Conservation (phyloP, 148 eudicot genomes). For the Cornus kousa region DNA sequence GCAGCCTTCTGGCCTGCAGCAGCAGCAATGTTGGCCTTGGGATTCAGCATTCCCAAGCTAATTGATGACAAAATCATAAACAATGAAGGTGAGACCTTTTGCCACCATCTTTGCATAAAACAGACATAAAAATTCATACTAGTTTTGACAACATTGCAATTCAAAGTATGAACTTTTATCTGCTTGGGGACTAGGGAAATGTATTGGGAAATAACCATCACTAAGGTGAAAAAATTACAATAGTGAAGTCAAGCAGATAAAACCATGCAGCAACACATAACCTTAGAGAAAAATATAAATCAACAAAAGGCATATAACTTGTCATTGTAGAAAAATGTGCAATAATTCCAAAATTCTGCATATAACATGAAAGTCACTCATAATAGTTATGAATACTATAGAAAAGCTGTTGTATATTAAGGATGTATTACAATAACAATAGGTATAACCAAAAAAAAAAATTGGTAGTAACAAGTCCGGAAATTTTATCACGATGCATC, state of each 20-base stretch:
- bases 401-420: background rate
- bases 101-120: background rate
- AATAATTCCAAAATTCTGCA: too few species aligned
- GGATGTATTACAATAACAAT: background rate
- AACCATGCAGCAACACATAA: background rate
- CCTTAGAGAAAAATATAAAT: too few species aligned
- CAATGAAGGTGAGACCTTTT: slow-evolving; percentile 21
- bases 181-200: too few species aligned
- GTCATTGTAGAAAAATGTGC: too few species aligned
- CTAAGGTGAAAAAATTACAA: background rate
- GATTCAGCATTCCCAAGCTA: slow-evolving; percentile 26
- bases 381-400: too few species aligned
- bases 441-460: background rate
- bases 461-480: background rate
- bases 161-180: background rate
- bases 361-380: too few species aligned
- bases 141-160: background rate
- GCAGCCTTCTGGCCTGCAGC: slow-evolving; percentile 35
- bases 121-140: background rate
- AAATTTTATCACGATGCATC: background rate
- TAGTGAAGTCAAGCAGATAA: background rate
- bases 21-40: slow-evolving; percentile 22
- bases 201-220: too few species aligned
- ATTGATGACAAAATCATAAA: slow-evolving; percentile 33
- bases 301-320: too few species aligned